Evolutionary conservation across 1,284 basidiomycete species (phyloP).

Genomic region (Chalciporus sp.): DNA sequence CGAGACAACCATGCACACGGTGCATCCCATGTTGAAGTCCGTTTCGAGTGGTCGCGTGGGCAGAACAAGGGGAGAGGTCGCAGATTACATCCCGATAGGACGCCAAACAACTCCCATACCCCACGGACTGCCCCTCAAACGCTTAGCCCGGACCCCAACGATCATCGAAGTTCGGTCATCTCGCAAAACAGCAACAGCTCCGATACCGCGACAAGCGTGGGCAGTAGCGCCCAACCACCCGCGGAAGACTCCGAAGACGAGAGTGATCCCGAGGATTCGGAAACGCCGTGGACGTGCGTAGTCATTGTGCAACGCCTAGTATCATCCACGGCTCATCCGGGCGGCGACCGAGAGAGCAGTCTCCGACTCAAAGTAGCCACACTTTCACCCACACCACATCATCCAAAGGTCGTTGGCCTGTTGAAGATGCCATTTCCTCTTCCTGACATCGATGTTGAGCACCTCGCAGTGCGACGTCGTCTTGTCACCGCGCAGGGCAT

Average conservation of each 20-base stretch:
- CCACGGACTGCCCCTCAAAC: constrained; percentile 9
- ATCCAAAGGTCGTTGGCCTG: constrained; percentile 92
- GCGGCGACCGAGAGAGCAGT: constrained; percentile 13
- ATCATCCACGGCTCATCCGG: constrained; percentile 7
- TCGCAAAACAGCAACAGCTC: constrained; percentile 35
- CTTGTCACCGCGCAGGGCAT: constrained; percentile 47
- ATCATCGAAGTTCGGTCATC: constrained; percentile 25
- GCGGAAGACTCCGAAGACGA: constrained; percentile 59
- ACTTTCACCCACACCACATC: constrained; percentile 91
- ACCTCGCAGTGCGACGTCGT: constrained; percentile 52
- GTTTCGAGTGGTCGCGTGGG: constrained; percentile 74
- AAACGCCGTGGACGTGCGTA: constrained; percentile 92
- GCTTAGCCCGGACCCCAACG: constrained; percentile 10
- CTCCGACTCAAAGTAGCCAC: constrained; percentile 70
- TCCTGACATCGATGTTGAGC: constrained; percentile 73
- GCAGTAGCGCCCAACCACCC: constrained; percentile 18
- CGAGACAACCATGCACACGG: constrained; percentile 19
- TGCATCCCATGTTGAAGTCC: constrained; percentile 55
- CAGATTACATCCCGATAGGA: constrained; percentile 21
- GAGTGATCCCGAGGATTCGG: constrained; percentile 93
- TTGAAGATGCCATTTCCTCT: constrained; percentile 89
- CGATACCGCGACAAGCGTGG: constrained; percentile 25
- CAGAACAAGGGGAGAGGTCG: constrained; percentile 32
- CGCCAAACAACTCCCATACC: background rate
- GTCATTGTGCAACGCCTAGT: constrained; percentile 53